phyloP scores from a whole-genome alignment of 768 basidiomycete species.

The Hygrocybe coccinea region DNA sequence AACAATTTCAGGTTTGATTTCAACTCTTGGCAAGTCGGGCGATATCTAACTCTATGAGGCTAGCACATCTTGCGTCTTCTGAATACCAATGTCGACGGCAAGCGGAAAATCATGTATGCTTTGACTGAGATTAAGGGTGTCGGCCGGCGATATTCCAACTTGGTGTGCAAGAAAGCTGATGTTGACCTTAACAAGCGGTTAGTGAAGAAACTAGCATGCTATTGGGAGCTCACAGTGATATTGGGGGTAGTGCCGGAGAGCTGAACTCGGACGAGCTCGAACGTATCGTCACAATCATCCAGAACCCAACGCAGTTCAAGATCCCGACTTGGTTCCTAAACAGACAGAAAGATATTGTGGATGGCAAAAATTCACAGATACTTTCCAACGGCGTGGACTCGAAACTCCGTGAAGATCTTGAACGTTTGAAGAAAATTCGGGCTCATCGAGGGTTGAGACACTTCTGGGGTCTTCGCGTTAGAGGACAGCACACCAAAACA shows the following conservation, averaged over 20 bases:
- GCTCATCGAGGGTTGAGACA: conserved; percentile 92
- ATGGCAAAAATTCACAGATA: conserved; percentile 95
- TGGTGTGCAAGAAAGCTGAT: conserved; percentile 99
- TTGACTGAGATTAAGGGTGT: conserved; percentile 99
- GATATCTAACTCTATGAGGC: conserved; percentile 4
- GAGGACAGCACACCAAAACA: conserved; percentile 99
- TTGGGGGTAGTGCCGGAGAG: conserved; percentile 83
- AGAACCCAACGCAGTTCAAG: conserved; percentile 99
- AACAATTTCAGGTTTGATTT: conserved; percentile 81
- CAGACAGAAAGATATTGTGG: conserved; percentile 96
- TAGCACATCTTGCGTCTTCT: conserved; percentile 99
- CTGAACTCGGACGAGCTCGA: conserved; percentile 99
- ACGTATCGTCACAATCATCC: conserved; percentile 97
- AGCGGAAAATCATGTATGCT: conserved; percentile 99
- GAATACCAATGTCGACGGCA: conserved; percentile 99
- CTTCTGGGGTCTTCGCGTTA: conserved; percentile 90
- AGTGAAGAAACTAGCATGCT: conserved; percentile 25
- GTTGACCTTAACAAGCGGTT: conserved; percentile 98
- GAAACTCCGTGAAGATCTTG: conserved; percentile 96
- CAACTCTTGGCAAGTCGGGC: background rate
- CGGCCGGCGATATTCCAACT: conserved; percentile 95
- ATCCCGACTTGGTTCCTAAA: conserved; percentile 99
- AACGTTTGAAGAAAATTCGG: conserved; percentile 98
- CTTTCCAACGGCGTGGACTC: conserved; percentile 96
- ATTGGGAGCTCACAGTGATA: conserved; percentile 5